Conservation (phyloP, 768 basidiomycete species). For the Tephrocybe sp. region DNA sequence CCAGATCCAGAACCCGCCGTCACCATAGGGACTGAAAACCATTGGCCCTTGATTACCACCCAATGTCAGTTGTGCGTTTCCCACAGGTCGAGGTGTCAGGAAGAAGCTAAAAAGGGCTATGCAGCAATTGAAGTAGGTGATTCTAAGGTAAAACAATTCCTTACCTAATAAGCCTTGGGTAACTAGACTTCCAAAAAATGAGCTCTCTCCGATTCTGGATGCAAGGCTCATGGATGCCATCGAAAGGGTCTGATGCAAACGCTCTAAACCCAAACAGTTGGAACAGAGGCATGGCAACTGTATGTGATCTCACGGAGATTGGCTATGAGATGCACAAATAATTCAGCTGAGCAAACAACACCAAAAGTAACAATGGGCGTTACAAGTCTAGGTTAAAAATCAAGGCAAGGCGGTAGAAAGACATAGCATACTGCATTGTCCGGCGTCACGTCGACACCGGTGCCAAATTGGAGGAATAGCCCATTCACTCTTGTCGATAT, state of each 20-base stretch:
- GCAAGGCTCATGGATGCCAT: conserved; percentile 38
- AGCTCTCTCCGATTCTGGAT: conserved; percentile 37
- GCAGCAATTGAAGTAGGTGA: no score
- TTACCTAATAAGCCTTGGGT: conserved; percentile 48
- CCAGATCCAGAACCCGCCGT: conserved; percentile 37
- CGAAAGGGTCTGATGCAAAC: conserved; percentile 3
- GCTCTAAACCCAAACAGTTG: not conserved
- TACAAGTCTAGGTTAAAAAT: no score
- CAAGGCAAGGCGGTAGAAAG: no score
- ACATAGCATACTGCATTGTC: conserved; percentile 5
- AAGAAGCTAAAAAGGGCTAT: conserved; percentile 51
- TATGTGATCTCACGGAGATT: conserved; percentile 51
- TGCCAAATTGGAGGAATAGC: conserved; percentile 13
- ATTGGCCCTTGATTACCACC: conserved; percentile 50
- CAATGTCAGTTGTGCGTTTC: conserved; percentile 51
- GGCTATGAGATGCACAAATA: conserved; percentile 21
- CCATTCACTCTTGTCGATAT: conserved; percentile 12
- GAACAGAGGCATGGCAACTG: conserved; percentile 31
- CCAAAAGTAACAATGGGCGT: no score
- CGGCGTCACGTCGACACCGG: conserved; percentile 11
- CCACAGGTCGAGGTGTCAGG: conserved; percentile 44
- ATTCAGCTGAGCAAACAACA: conserved; percentile 9
- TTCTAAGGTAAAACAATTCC: conserved; percentile 2
- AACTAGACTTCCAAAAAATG: conserved; percentile 49
- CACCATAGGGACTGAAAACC: conserved; percentile 6